These are phyloP conservation scores for Leccinum rimulosum DNA, from an alignment of 768 basidiomycete genomes.

Conservation along the genomic window DNA sequence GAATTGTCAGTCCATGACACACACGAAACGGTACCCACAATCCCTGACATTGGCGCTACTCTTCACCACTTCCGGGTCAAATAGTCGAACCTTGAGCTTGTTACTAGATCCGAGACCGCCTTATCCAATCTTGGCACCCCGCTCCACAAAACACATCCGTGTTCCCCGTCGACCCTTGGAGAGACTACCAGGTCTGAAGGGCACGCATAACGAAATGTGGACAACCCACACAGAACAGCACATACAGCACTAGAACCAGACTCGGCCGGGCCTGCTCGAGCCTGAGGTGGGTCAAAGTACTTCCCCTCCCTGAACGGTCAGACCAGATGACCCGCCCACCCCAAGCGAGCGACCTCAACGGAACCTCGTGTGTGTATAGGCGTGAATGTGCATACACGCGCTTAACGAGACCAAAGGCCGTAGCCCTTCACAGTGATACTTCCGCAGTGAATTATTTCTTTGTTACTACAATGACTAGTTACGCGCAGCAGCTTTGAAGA, in stretches of 20 bases:
- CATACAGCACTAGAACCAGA: not conserved
- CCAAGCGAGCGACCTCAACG: conserved; percentile 8
- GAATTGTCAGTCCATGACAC: not conserved
- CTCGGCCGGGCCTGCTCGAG: not conserved
- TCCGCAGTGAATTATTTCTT: not conserved
- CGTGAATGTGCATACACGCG: not conserved
- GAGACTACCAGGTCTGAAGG: not conserved
- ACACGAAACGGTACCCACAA: not conserved
- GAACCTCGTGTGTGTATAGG: conserved; percentile 8
- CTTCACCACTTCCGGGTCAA: not conserved
- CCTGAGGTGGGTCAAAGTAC: not conserved
- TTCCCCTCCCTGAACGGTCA: not conserved
- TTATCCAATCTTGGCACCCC: not conserved
- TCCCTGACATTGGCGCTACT: not conserved
- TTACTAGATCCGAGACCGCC: not conserved
- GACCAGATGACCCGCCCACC: not conserved
- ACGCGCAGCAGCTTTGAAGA: not conserved
- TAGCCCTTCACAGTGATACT: not conserved
- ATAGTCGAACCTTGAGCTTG: not conserved
- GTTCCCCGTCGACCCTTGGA: not conserved
- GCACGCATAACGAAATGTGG: not conserved
- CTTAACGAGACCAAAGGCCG: not conserved
- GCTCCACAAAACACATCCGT: not conserved
- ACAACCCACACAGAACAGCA: not conserved
- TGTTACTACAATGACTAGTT: not conserved